Evolutionary conservation across 805 yeast species (phyloP).

Genomic region (Zygotorulaspora florentina): DNA sequence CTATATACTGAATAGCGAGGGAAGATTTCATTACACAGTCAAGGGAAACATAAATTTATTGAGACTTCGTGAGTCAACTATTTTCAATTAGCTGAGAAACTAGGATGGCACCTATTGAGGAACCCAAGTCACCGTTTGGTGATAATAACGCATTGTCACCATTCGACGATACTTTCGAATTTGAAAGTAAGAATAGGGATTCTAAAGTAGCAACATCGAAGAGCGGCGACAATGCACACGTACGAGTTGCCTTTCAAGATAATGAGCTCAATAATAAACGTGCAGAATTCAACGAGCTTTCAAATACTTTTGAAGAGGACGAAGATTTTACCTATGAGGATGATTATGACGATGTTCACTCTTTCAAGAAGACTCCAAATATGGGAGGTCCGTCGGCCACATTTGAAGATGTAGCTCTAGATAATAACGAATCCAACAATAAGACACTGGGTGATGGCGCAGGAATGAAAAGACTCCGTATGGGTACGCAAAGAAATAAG

Average conservation of each 20-base stretch:
- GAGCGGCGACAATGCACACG: constrained; percentile 3
- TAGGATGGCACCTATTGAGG: constrained; percentile 6
- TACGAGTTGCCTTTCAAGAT: constrained; percentile 18
- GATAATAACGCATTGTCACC: constrained; percentile 25
- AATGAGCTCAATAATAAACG: constrained; percentile 10
- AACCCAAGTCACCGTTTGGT: constrained; percentile 9
- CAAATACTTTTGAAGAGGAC: constrained; percentile 10
- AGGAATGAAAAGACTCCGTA: constrained; percentile 69
- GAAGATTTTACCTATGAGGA: constrained; percentile 10
- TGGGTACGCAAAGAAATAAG: constrained; percentile 85
- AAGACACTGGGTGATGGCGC: constrained; percentile 12
- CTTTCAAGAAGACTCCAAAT: constrained; percentile 30
- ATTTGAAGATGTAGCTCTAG: constrained; percentile 27
- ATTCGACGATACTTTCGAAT: constrained; percentile 29
- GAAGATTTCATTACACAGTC: too few species aligned
- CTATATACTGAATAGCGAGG: too few species aligned
- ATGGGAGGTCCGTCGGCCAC: constrained; percentile 19
- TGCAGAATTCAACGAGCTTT: constrained; percentile 20
- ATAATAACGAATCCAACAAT: constrained; percentile 15
- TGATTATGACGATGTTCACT: constrained; percentile 24
- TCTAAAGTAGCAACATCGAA: neutral
- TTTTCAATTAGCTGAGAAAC: neutral
- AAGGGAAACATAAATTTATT: too few species aligned
- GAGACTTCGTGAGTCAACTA: too few species aligned
- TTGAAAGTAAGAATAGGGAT: constrained; percentile 13